Evolutionary conservation across 345 rosid genomes (phyloP), one percentile per base, ranked within the genome.

Genomic region (Citrus maxima): DNA sequence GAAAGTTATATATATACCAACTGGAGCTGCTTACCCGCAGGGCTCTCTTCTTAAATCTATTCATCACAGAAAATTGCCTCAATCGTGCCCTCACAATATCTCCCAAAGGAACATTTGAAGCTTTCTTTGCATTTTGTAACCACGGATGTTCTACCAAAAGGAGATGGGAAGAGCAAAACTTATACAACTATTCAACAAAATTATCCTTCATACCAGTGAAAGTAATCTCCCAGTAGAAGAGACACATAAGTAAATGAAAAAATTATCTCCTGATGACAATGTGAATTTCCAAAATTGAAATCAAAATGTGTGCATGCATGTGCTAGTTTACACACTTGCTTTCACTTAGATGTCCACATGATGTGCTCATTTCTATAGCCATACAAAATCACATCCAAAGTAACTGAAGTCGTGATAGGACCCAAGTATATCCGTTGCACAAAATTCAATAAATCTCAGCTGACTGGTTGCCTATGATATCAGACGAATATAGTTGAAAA

Each of bases 91-190:
- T 92, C 73, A 96, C 98, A 24, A 92, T 88, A 82, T 96, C 99
- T 64, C 99, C 99, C 56, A 96, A 88, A 42, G 97, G 98, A 70
- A 96, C 99, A 88, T 93, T 96, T 18, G 98, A 87, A 81, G 99
- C 99, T 82, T 96, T 96, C 91, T 92, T 96, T 62, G 93, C 88
- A 84, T 96, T 90, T 78, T 91, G 98, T 83, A 93, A 70, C 99
- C 99, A 96, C 22, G 98, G 85, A 79, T 96, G 99, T 58, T 93
- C 99, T 96, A 81, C 58, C 79, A 82, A 61, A 66, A 67, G 58
- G 78, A 69, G 34, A 70, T 62, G 46, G 46, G 64, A 73, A 85
- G 51, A 62, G 49, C 18, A 60, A 61, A 35, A 10, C 28, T 59
- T 25, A 78, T 5, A 58, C 62, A 8, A 78, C 28, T 71, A 64